Base-by-base conservation (phyloP, 1,284 basidiomycete species). In the Coriolopsis trogii region DNA sequence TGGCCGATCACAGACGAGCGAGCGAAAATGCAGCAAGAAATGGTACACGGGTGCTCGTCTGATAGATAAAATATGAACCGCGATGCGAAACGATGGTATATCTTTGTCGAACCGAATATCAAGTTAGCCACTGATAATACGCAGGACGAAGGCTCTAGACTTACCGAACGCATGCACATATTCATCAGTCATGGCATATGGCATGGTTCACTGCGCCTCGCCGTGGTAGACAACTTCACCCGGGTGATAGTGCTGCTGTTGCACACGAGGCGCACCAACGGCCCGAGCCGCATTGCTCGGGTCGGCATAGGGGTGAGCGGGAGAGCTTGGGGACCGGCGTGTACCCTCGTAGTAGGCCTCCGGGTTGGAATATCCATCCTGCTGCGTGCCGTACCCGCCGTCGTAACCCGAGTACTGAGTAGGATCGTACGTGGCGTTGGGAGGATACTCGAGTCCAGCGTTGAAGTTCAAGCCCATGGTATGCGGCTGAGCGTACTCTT, bases 221-320 rank as follows among this genome's bases (percentile, higher is more conserved):
- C 57, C 55, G 16, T 53, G 41, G 21, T 43, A 36, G 15, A 47
- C 41, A n/a, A 49, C 51, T 4, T 20, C 30, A 26, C 33, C 31
- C 10, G 46, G 43, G 34, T 40, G 47, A 40, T 53, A 40, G 28
- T 46, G 54, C 42, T 51, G 53, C 24, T 46, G 54, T 39, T 51
- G 53, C 24, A 65, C 59, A 10, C 54, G 56, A 10, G 64, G 65
- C 3, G 63, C 63, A 15, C 42, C 55, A 25, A 42, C 46, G 18
- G 41, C 39, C 30, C 59, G 49, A 7, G 46, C 37, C 28, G 56
- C 45, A 54, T 68, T 67, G 47, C 55, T 54, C 21, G 68, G 69
- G 56, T 68, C 62, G 16, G 67, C 67, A 53, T 63, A 70, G 4
- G 67, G 68, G 50, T 70, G 67, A 6, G 46, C 38, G 5, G 53